A percentile compares a stretch with the other conserved stretches of the same genome.
Evolutionary conservation across 2,329 filamentous ascomycete species (phyloP).

Genomic region (Aspergillus sp.): DNA sequence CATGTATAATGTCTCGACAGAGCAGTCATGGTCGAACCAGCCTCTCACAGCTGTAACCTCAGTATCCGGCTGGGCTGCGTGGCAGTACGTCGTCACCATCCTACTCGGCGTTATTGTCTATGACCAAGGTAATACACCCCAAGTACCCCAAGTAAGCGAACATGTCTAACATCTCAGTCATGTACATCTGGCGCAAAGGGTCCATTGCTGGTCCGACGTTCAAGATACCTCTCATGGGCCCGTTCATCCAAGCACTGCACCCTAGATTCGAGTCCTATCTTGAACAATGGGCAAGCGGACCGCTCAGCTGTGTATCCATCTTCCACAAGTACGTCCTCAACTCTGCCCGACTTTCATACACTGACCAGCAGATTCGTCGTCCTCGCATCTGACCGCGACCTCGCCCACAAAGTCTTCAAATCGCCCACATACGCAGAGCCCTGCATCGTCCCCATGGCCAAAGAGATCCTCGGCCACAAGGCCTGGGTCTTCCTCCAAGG

Average conservation of each 20-base stretch:
- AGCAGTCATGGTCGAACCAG: no score
- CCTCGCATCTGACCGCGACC: constrained; percentile 84
- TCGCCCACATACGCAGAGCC: constrained; percentile 82
- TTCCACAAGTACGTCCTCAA: constrained; percentile 74
- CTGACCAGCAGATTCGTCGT: constrained; percentile 72
- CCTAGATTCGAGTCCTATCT: constrained; percentile 83
- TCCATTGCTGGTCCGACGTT: constrained; percentile 68
- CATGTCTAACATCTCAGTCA: constrained; percentile 50
- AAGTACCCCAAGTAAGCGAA: background rate
- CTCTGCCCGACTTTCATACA: no score
- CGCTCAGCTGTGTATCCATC: constrained; percentile 86
- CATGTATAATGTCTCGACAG: no score
- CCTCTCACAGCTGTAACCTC: no score
- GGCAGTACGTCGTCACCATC: constrained; percentile 49
- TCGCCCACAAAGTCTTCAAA: constrained; percentile 90
- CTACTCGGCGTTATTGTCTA: constrained; percentile 69
- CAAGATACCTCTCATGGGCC: constrained; percentile 78
- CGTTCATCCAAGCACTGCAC: constrained; percentile 81
- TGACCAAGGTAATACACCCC: constrained; percentile 67
- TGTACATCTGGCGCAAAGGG: constrained; percentile 68
- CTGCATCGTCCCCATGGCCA: constrained; percentile 82
- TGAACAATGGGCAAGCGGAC: constrained; percentile 82
- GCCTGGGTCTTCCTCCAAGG: constrained; percentile 95
- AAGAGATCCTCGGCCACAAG: constrained; percentile 79
- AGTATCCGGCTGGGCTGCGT: constrained; percentile 42